A percentile compares a stretch with the other conserved stretches of the same genome.
Evolutionary conservation across 306 rosid species (phyloP).

Genomic region (Prosopis cineraria): DNA sequence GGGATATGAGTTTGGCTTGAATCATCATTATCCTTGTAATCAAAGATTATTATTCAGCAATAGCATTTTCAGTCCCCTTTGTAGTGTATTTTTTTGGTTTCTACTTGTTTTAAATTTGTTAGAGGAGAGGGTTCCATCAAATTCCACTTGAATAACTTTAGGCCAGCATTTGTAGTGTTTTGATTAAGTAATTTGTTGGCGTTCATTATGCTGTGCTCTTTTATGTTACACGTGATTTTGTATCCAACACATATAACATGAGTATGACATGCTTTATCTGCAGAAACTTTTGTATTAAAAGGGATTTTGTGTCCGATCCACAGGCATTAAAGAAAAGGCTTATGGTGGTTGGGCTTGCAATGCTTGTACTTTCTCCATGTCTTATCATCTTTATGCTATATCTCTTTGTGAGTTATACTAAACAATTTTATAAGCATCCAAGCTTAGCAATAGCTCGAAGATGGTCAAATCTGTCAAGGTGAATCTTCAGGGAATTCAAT

Average conservation of each 20-base stretch:
- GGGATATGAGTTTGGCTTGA: no score
- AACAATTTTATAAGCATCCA: slow-evolving; percentile 89
- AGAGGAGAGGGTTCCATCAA: no score
- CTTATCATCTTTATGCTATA: slow-evolving; percentile 90
- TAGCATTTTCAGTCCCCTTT: no score
- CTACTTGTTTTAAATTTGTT: slow-evolving; percentile 9
- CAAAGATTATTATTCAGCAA: no score
- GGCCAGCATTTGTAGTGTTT: background rate
- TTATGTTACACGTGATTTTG: no score
- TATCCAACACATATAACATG: background rate
- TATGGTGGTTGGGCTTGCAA: slow-evolving; percentile 75
- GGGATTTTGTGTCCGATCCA: slow-evolving; percentile 83
- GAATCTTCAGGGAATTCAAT: slow-evolving; percentile 91
- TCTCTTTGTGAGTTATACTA: slow-evolving; percentile 90
- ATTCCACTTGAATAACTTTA: background rate
- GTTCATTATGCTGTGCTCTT: slow-evolving; percentile 9
- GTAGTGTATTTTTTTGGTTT: no score
- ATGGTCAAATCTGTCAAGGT: slow-evolving; percentile 92
- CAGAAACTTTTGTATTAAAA: slow-evolving; percentile 80
- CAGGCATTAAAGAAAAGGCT: slow-evolving; percentile 78
- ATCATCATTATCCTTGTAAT: no score
- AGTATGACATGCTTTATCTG: slow-evolving; percentile 25
- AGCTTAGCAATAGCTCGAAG: slow-evolving; percentile 86
- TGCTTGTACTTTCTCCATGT: slow-evolving; percentile 95
- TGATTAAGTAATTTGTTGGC: background rate